These are phyloP conservation scores for Eutreptiella sp. DNA, from an alignment of 208 protist genomes.

Conservation along the genomic window DNA sequence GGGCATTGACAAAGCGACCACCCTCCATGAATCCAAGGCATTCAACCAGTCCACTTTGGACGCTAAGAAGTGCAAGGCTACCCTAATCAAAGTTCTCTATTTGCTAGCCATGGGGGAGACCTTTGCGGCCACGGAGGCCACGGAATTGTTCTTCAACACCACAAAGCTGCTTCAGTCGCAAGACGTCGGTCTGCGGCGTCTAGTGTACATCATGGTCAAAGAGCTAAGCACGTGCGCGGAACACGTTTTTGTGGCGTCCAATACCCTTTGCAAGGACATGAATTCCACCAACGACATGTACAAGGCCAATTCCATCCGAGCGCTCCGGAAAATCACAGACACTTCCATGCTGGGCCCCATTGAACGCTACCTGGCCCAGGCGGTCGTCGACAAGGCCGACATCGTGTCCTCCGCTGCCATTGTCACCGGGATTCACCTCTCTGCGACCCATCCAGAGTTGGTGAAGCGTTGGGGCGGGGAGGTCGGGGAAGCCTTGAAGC, in stretches of 20 bases:
- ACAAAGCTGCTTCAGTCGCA: constrained; percentile 96
- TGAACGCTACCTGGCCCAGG: constrained; percentile 94
- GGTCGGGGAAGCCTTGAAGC: constrained; percentile 79
- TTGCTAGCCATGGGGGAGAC: constrained; percentile 82
- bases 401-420: constrained; percentile 91
- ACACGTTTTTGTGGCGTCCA: constrained; percentile 93
- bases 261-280: constrained; percentile 95
- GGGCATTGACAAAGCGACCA: constrained; percentile 80
- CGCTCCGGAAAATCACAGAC: constrained; percentile 91
- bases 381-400: constrained; percentile 88
- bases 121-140: constrained; percentile 87
- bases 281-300: constrained; percentile 81
- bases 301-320: constrained; percentile 84
- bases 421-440: constrained; percentile 93
- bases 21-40: constrained; percentile 87
- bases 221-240: constrained; percentile 83
- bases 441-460: constrained; percentile 63
- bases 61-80: constrained; percentile 61
- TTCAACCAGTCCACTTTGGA: constrained; percentile 86
- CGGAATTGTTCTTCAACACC: constrained; percentile 94
- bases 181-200: constrained; percentile 84
- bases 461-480: constrained; percentile 90
- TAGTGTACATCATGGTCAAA: constrained; percentile 97
- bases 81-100: constrained; percentile 92
- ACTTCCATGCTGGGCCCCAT: constrained; percentile 84